Evolutionary conservation across 306 rosid genomes (phyloP), one percentile per base, ranked within the genome.

Genomic region (Cicer yamashitae): DNA sequence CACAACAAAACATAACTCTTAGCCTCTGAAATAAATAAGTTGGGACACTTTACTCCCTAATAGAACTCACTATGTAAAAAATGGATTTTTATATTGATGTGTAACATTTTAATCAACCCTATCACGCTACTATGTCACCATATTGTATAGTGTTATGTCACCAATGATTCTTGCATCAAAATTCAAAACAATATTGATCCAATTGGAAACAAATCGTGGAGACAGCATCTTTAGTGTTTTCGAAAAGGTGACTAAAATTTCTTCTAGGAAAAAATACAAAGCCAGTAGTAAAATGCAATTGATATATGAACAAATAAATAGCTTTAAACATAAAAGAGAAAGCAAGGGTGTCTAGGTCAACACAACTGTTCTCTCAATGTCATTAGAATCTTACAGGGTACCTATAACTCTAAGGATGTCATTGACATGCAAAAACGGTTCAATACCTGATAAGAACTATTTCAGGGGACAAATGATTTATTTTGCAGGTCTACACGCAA

Each of bases 341-440:
- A 59, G 65, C 70, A 70, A 70, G 50, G 63, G 18, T 53, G 61
- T 52, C 81, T 18, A 70, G 74, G 64, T 54, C 41, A 44, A 1
- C 6, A 5, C 10, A 62, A 6, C 22, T 22, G 46, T 53, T 81
- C 62, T 34, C 67, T 81, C 40, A 68, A 70, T 67, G 70, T 79
- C 47, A 44, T 20, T 70, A 39, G 75, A 70, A 70, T 60, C 45
- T 43, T 10, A 64, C 13, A 60, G 15, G 7, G 64, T 11, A 40
- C 39, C 63, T 52, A 11, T 43, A 53, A 51, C 50, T n/a, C 50
- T 8, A 25, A 51, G 67, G 53, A 69, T 58, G 41, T 43, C n/a
- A 50, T 12, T 45, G 46, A 67, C 30, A 51, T 10, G 60, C n/a
- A 67, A 39, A 45, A 41, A 34, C 2, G 10, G 59, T 48, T 60